Percentiles rank a stretch among this genome's conserved stretches.
Conservation (phyloP, 768 basidiomycete species). For the Tephrocybe rancida region DNA sequence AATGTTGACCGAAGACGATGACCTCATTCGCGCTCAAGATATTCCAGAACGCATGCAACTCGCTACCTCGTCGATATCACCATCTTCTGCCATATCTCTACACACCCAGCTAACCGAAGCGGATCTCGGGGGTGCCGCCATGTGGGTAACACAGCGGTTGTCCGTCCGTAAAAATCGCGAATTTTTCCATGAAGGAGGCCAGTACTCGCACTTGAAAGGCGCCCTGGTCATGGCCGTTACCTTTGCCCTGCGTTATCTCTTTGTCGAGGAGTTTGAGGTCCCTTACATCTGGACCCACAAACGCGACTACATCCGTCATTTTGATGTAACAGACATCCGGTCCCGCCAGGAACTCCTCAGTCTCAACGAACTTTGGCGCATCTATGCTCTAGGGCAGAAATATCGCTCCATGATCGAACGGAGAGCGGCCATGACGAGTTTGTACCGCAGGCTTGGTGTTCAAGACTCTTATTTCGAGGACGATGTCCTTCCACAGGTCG, state of each 20-base stretch:
- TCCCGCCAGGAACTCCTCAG: conserved; percentile 72
- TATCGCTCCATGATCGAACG: conserved; percentile 87
- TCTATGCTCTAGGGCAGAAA: conserved; percentile 85
- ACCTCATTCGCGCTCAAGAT: conserved; percentile 86
- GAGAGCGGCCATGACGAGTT: conserved; percentile 57
- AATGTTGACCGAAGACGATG: conserved; percentile 91
- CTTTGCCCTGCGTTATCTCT: conserved; percentile 77
- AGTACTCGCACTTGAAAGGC: conserved; percentile 58
- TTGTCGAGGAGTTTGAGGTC: conserved; percentile 89
- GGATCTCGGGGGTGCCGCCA: conserved; percentile 79
- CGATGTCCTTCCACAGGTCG: conserved; percentile 65
- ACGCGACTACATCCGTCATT: conserved; percentile 86
- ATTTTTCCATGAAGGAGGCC: conserved; percentile 70
- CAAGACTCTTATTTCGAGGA: conserved; percentile 78
- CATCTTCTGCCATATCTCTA: conserved; percentile 58
- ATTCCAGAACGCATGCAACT: conserved; percentile 97
- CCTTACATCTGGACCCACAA: conserved; percentile 95
- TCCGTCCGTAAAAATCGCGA: conserved; percentile 70
- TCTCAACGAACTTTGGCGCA: conserved; percentile 87
- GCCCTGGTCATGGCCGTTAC: conserved; percentile 81
- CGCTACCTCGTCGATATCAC: conserved; percentile 80
- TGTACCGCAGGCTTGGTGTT: conserved; percentile 69
- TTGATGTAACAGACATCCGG: conserved; percentile 66
- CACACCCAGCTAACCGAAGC: conserved; percentile 67
- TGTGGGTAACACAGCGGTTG: conserved; percentile 85